Evolutionary conservation across 75 land plant genomes (phyloP).

Genomic region (Chamaecyparis obtusa): DNA sequence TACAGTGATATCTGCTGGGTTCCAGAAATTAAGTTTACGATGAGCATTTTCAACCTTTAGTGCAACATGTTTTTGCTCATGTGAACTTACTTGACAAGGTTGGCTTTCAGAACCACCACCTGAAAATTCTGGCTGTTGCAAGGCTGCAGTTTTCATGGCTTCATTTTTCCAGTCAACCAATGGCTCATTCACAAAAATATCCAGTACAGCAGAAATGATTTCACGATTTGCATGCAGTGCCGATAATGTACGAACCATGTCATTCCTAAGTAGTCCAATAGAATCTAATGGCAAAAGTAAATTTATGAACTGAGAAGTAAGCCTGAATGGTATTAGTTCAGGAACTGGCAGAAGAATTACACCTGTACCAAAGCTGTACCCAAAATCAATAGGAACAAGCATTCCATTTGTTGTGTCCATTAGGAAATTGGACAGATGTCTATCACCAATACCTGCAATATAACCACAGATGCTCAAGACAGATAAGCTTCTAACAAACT

Average conservation of each 20-base stretch:
- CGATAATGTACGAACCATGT: conserved; percentile 42
- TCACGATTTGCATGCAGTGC: conserved; percentile 41
- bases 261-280: conserved; percentile 37
- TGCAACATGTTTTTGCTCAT: conserved; percentile 45
- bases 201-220: conserved; percentile 46
- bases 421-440: conserved; percentile 45
- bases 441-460: conserved; percentile 53
- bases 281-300: conserved; percentile 46
- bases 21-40: conserved; percentile 47
- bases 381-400: conserved; percentile 55
- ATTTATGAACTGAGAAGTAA: conserved; percentile 45
- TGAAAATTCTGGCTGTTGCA: conserved; percentile 14
- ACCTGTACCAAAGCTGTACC: conserved; percentile 58
- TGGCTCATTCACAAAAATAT: conserved; percentile 57
- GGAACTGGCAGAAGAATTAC: conserved; percentile 55
- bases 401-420: conserved; percentile 40
- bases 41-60: conserved; percentile 49
- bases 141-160: conserved; percentile 32
- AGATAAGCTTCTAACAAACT: conserved; percentile 42
- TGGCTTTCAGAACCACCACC: conserved; percentile 10
- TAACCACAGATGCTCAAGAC: conserved; percentile 57
- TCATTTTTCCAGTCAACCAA: conserved; percentile 57
- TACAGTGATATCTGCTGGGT: conserved; percentile 46
- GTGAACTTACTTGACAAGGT: conserved; percentile 14
- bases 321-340: conserved; percentile 50